These are phyloP conservation scores for Exophiala alcalophila DNA, from an alignment of 2,329 filamentous ascomycete genomes.

Conservation along the genomic window DNA sequence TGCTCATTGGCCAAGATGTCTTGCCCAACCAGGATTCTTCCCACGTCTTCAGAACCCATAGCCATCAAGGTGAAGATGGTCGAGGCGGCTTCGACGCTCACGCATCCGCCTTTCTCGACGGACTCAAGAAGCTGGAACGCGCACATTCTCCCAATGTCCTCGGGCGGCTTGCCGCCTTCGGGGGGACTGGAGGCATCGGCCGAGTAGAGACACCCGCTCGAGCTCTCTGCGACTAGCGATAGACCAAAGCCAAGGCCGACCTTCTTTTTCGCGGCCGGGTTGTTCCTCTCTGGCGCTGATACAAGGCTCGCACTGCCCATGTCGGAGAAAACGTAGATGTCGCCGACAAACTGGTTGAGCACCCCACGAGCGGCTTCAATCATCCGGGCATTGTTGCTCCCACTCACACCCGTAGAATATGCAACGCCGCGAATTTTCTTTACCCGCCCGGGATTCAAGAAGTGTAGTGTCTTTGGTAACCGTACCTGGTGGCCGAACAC, in stretches of 20 bases:
- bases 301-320: constrained; percentile 59
- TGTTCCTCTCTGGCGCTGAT: constrained; percentile 67
- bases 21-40: constrained; percentile 74
- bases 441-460: constrained; percentile 78
- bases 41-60: constrained; percentile 96
- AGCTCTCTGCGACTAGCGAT: constrained; percentile 89
- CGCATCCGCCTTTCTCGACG: constrained; percentile 78
- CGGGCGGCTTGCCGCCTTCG: constrained; percentile 76
- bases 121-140: constrained; percentile 85
- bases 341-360: constrained; percentile 78
- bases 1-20: constrained; percentile 80
- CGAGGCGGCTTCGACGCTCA: constrained; percentile 65
- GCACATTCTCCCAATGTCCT: constrained; percentile 84
- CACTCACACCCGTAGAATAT: constrained; percentile 87
- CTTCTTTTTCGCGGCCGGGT: constrained; percentile 53
- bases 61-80: constrained; percentile 88
- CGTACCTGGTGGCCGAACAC: constrained; percentile 91
- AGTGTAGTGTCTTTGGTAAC: constrained; percentile 87
- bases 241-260: constrained; percentile 89
- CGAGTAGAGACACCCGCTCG: constrained; percentile 78
- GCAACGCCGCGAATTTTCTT: constrained; percentile 89
- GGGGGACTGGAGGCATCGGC: constrained; percentile 76
- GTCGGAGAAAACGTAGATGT: constrained; percentile 83
- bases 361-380: constrained; percentile 86
- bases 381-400: constrained; percentile 91